Evolutionary conservation across 169 alveolate species (phyloP).

Genomic region (Plasmodium sp.): DNA sequence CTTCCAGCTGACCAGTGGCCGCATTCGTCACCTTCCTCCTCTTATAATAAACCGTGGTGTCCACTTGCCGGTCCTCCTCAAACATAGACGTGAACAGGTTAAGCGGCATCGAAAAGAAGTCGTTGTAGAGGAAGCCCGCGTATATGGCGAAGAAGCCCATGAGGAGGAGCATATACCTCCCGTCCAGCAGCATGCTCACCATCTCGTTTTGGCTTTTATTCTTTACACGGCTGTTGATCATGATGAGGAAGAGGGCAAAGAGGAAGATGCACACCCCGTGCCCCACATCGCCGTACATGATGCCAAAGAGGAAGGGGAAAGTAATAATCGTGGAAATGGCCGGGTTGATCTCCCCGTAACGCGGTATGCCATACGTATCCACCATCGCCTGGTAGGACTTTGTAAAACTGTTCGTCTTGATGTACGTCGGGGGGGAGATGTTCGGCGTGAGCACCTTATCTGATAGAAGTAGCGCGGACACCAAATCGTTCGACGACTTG

Average conservation of each 20-base stretch:
- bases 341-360: constrained; percentile 98
- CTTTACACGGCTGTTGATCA: constrained; percentile 80
- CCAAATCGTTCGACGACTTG: constrained; percentile 84
- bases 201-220: constrained; percentile 81
- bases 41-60: constrained; percentile 23
- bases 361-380: constrained; percentile 99
- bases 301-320: constrained; percentile 99
- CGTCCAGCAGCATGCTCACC: constrained; percentile 82
- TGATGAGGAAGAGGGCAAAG: constrained; percentile 87
- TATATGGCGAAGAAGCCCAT: constrained; percentile 97
- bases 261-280: constrained; percentile 95
- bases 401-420: constrained; percentile 94
- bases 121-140: constrained; percentile 98
- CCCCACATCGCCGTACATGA: constrained; percentile 99
- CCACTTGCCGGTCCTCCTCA: constrained; percentile 75
- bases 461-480: constrained; percentile 87
- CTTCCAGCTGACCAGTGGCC: constrained; percentile 40
- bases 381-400: constrained; percentile 95
- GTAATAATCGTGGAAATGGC: constrained; percentile 97
- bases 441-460: constrained; percentile 83
- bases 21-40: constrained; percentile 40
- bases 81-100: constrained; percentile 94
- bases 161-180: constrained; percentile 94
- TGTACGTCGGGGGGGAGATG: constrained; percentile 95
- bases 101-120: constrained; percentile 96